Conservation (phyloP, 768 basidiomycete species). For the Termitomyces sp. region DNA sequence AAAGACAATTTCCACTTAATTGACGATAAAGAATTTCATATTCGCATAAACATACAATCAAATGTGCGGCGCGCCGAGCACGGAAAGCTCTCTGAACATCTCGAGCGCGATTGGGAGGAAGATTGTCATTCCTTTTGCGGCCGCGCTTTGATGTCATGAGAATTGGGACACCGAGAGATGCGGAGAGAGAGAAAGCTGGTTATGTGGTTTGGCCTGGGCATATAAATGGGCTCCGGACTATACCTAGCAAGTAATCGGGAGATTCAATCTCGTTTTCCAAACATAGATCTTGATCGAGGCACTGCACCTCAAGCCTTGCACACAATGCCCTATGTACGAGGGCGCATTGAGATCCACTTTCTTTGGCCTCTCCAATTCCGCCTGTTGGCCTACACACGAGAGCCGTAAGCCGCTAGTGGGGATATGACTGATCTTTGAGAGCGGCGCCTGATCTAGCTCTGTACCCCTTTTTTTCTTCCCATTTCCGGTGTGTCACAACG, state of each 20-base stretch:
- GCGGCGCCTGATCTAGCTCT: neutral
- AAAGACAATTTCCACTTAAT: constrained; percentile 21
- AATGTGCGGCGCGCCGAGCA: constrained; percentile 82
- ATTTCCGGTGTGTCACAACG: constrained; percentile 2
- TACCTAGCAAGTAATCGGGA: constrained; percentile 19
- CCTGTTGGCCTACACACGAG: neutral
- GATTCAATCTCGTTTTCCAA: constrained; percentile 21
- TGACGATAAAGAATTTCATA: constrained; percentile 36
- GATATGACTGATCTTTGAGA: neutral
- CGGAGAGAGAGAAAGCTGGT: constrained; percentile 18
- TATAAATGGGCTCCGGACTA: constrained; percentile 35
- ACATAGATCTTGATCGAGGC: constrained; percentile 15
- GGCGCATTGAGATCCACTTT: constrained; percentile 1
- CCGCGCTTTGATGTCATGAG: constrained; percentile 84
- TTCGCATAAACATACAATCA: constrained; percentile 51
- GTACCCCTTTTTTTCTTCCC: constrained; percentile 7
- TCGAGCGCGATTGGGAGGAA: constrained; percentile 76
- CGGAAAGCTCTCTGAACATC: constrained; percentile 90
- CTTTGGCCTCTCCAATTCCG: constrained; percentile 3
- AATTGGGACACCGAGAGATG: constrained; percentile 24
- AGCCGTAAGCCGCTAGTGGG: neutral
- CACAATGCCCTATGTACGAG: neutral
- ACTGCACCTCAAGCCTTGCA: neutral
- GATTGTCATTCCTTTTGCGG: constrained; percentile 76
- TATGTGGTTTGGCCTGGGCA: constrained; percentile 23